A percentile compares a stretch with the other conserved stretches of the same genome.
Conservation (phyloP, 1,284 basidiomycete genomes). For the Cutaneotrichosporon arboriforme region DNA sequence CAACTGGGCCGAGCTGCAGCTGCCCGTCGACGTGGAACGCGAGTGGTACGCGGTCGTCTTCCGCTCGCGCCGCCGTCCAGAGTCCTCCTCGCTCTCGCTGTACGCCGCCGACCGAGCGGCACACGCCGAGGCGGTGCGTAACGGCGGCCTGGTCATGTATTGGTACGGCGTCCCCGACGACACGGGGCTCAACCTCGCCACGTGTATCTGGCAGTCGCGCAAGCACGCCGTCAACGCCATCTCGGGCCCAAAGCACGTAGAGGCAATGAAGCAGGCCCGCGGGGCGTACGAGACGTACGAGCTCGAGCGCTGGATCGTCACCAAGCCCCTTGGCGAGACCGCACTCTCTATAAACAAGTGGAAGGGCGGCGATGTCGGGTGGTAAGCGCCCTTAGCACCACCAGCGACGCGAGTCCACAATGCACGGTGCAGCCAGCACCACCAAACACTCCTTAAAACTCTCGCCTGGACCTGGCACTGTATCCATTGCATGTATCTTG, state of each 20-base stretch:
- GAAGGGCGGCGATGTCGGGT: slow-evolving; percentile 61
- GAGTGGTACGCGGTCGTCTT: slow-evolving; percentile 91
- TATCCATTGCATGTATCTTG: too few relatives aligned
- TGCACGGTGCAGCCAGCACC: neutral
- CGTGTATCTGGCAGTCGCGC: slow-evolving; percentile 84
- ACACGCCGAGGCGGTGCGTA: slow-evolving; percentile 81
- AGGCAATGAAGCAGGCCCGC: slow-evolving; percentile 72
- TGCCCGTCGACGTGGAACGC: slow-evolving; percentile 44
- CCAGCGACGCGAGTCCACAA: neutral
- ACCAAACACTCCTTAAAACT: too few relatives aligned
- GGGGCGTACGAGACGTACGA: slow-evolving; percentile 71
- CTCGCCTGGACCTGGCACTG: too few relatives aligned
- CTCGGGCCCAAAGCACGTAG: slow-evolving; percentile 68
- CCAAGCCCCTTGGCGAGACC: slow-evolving; percentile 59
- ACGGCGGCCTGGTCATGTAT: slow-evolving; percentile 70
- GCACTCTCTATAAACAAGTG: slow-evolving; percentile 62
- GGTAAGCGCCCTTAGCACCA: too few relatives aligned
- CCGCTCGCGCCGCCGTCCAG: slow-evolving; percentile 65
- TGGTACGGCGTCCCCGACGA: slow-evolving; percentile 83
- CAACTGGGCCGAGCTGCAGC: slow-evolving; percentile 70
- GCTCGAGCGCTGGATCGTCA: slow-evolving; percentile 67
- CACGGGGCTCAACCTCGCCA: slow-evolving; percentile 79
- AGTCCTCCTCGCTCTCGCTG: slow-evolving; percentile 51
- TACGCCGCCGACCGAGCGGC: slow-evolving; percentile 79
- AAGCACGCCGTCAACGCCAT: slow-evolving; percentile 73